phyloP scores from a whole-genome alignment of 1,284 basidiomycete species.

The Trichosporon ovoides region DNA sequence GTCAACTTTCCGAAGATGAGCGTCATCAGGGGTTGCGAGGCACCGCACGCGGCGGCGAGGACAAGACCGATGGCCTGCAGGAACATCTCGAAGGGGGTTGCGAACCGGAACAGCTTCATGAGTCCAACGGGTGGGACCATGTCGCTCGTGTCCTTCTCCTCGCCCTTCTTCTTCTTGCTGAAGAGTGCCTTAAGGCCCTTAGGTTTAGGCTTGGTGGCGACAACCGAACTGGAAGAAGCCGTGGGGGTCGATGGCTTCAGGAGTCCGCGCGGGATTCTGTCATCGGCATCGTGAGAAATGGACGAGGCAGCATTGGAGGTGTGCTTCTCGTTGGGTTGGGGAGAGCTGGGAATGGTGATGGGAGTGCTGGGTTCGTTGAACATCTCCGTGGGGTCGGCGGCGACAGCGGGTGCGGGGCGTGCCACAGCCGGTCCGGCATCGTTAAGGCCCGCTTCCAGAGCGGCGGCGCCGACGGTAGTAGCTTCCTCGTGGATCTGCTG shows the following conservation, averaged over 20 bases:
- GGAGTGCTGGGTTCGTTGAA: not conserved
- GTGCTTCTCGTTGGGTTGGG: not conserved
- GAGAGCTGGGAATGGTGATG: not conserved
- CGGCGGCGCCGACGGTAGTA: not conserved
- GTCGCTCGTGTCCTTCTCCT: conserved; percentile 9
- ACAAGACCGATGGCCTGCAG: conserved; percentile 44
- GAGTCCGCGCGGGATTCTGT: not conserved
- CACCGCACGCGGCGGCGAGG: conserved; percentile 41
- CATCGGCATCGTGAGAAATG: not conserved
- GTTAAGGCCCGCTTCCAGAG: not conserved
- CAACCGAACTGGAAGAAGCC: not conserved
- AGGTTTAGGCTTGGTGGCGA: conserved; percentile 8
- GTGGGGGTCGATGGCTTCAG: not conserved
- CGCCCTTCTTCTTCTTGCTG: conserved; percentile 12
- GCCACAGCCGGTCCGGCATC: not conserved
- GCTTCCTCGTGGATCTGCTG: not conserved
- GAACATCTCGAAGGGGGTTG: conserved; percentile 32
- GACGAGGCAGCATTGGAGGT: not conserved
- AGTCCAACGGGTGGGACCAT: conserved; percentile 30
- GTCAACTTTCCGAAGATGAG: conserved; percentile 48
- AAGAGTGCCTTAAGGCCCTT: conserved; percentile 1
- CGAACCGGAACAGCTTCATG: conserved; percentile 40
- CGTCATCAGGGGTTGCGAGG: conserved; percentile 47
- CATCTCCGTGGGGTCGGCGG: not conserved
- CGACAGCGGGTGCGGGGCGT: not conserved